Percentiles rank a stretch among this genome's conserved stretches.
These are phyloP conservation scores for Cyanodermella asteris DNA, from an alignment of 2,329 filamentous ascomycete species.

Conservation along the genomic window DNA sequence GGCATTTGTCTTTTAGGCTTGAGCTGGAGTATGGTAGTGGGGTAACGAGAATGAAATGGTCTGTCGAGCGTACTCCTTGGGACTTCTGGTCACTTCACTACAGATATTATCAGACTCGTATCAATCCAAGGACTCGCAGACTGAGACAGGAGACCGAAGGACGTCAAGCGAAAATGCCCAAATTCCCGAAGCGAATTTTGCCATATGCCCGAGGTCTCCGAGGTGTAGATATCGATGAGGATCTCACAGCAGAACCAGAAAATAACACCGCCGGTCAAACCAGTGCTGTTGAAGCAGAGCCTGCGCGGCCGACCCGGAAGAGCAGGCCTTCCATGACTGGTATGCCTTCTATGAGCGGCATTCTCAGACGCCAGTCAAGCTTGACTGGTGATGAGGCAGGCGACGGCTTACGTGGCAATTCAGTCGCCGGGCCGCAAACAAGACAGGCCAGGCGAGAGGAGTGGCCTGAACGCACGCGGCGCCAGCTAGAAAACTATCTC, in stretches of 20 bases:
- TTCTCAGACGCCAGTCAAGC: conserved; percentile 36
- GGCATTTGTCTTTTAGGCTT: conserved; percentile 75
- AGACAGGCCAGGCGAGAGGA: conserved; percentile 24
- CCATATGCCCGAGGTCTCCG: conserved; percentile 70
- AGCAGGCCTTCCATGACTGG: conserved; percentile 33
- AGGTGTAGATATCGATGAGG: conserved; percentile 52
- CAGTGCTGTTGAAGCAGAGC: conserved; percentile 48
- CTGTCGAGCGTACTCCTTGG: conserved; percentile 62
- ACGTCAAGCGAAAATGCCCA: conserved; percentile 80
- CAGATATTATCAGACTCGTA: conserved; percentile 56
- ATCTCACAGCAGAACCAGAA: conserved; percentile 24
- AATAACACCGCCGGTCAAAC: conserved; percentile 33
- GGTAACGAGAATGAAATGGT: conserved; percentile 90
- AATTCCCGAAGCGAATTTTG: conserved; percentile 73
- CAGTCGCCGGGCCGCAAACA: conserved; percentile 15
- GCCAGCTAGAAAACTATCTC: conserved; percentile 71
- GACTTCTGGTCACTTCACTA: conserved; percentile 87
- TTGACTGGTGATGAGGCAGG: conserved; percentile 17
- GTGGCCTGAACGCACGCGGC: conserved; percentile 65
- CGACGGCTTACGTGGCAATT: conserved; percentile 15
- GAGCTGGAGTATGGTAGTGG: conserved; percentile 93
- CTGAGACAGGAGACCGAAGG: too few relatives aligned
- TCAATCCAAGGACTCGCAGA: conserved; percentile 46
- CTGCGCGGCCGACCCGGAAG: conserved; percentile 28
- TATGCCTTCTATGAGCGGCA: too few relatives aligned